Evolutionary conservation across 2,329 filamentous ascomycete species (phyloP).

Genomic region (Penicillium crustosum): DNA sequence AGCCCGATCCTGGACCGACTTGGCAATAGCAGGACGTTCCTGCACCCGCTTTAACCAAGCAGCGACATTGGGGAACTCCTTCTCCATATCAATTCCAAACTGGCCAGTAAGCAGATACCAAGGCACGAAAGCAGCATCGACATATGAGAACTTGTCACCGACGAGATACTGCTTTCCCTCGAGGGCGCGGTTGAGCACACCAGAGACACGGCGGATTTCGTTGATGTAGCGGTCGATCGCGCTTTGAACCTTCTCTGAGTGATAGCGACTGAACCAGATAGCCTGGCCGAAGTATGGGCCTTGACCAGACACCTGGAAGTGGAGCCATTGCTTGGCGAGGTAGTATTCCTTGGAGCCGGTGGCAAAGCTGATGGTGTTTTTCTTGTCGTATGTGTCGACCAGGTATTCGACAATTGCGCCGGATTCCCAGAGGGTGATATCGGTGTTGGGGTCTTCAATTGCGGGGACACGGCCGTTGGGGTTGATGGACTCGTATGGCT

Average conservation of each 20-base stretch:
- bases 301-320: slow-evolving; percentile 49
- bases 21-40: slow-evolving; percentile 28
- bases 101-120: slow-evolving; percentile 29
- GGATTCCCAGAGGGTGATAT: slow-evolving; percentile 46
- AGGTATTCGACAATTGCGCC: slow-evolving; percentile 49
- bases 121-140: slow-evolving; percentile 44
- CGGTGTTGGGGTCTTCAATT: slow-evolving; percentile 40
- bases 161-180: slow-evolving; percentile 43
- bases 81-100: slow-evolving; percentile 28
- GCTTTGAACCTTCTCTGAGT: slow-evolving; percentile 45
- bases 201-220: slow-evolving; percentile 47
- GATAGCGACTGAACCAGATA: slow-evolving; percentile 45
- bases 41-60: slow-evolving; percentile 33
- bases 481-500: slow-evolving; percentile 31
- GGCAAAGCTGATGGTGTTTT: slow-evolving; percentile 39
- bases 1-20: slow-evolving; percentile 20
- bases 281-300: slow-evolving; percentile 53
- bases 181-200: slow-evolving; percentile 46
- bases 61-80: slow-evolving; percentile 31
- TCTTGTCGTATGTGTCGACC: slow-evolving; percentile 47
- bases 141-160: slow-evolving; percentile 45
- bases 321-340: slow-evolving; percentile 47
- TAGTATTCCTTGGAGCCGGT: slow-evolving; percentile 37
- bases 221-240: slow-evolving; percentile 48
- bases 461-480: slow-evolving; percentile 39